Evolutionary conservation across 2,329 filamentous ascomycete genomes (phyloP), one percentile per base, ranked within the genome.

Genomic region (Waltergamsia citrina): DNA sequence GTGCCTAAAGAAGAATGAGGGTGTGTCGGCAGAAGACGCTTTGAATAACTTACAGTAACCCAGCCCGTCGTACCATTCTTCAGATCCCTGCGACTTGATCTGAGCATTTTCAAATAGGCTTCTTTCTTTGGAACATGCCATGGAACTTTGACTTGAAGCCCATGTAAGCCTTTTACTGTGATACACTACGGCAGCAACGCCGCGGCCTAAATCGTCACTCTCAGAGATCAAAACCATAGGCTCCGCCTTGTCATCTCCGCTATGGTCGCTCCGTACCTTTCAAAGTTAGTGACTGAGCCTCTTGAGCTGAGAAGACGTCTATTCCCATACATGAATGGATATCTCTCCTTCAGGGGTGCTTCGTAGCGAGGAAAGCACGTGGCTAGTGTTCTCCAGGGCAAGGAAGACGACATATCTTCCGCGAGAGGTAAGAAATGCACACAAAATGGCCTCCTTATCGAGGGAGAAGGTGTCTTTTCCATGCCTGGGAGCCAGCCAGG

Each of bases 401-500:
- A 95, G 64, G 7, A 94, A 57, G 2, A 88, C 84, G 6, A 95
- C 59, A 52, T 86, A 81, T 16, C 77, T 69, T 0, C 90, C 88
- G 43, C 81, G 65, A 0, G 63, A 54, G 17, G 76, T 79, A 16
- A 94, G 61, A 45, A 95, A 94, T 0, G 85, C 84, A 38, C 80
- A 78, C 14, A 94, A 52, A 3, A 95, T 59, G 2, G 78, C 85
- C 47, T 93, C 84, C 45, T 87, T 84, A 40, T 86, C 81, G 5
- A 88, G 63, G 5, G 62, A 60, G 37, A 94, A 82, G 1, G 60
- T 60, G 4, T 63, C 56, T 41, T 72, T 77, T 10, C 88, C 88
- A 52, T 95, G 88, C 25, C 86, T 69, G n/a, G 90, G 90, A 7
- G 82, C 85, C 9, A 94, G 62, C 90, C 90, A 96, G 2, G 87